These are phyloP conservation scores for Kazachstania viticola DNA, from an alignment of 805 yeast genomes.

Conservation along the genomic window DNA sequence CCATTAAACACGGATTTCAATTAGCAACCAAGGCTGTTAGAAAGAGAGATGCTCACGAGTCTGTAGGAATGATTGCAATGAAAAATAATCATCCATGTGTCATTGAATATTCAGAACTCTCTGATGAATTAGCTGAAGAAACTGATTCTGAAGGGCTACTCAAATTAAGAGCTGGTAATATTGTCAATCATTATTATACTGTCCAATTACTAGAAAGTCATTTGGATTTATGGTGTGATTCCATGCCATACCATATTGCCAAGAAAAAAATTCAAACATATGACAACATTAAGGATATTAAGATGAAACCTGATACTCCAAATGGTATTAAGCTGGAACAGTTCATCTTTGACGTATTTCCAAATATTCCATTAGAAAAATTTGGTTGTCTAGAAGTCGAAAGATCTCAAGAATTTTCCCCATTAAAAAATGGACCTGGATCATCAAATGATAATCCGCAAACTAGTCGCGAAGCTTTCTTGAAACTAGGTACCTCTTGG, in stretches of 20 bases:
- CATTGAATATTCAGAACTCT: slow-evolving; percentile 88
- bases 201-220: slow-evolving; percentile 52
- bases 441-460: slow-evolving; percentile 77
- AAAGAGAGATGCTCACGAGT: slow-evolving; percentile 75
- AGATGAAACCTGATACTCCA: slow-evolving; percentile 56
- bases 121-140: slow-evolving; percentile 58
- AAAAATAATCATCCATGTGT: slow-evolving; percentile 68
- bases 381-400: slow-evolving; percentile 92
- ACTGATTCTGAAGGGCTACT: slow-evolving; percentile 51
- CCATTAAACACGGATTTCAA: slow-evolving; percentile 38
- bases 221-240: slow-evolving; percentile 59
- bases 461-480: slow-evolving; percentile 56
- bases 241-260: slow-evolving; percentile 91
- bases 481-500: slow-evolving; percentile 68
- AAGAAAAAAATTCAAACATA: slow-evolving; percentile 70
- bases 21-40: slow-evolving; percentile 92
- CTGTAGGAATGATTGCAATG: slow-evolving; percentile 83
- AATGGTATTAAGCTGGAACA: slow-evolving; percentile 95
- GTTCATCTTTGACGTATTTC: slow-evolving; percentile 93
- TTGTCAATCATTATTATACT: slow-evolving; percentile 91
- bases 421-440: slow-evolving; percentile 83
- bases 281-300: slow-evolving; percentile 35
- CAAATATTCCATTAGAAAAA: slow-evolving; percentile 51
- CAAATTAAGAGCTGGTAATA: slow-evolving; percentile 84
- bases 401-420: slow-evolving; percentile 79